Base-by-base conservation (phyloP, 2,329 filamentous ascomycete genomes). In the Sclerotinia sclerotiorum region DNA sequence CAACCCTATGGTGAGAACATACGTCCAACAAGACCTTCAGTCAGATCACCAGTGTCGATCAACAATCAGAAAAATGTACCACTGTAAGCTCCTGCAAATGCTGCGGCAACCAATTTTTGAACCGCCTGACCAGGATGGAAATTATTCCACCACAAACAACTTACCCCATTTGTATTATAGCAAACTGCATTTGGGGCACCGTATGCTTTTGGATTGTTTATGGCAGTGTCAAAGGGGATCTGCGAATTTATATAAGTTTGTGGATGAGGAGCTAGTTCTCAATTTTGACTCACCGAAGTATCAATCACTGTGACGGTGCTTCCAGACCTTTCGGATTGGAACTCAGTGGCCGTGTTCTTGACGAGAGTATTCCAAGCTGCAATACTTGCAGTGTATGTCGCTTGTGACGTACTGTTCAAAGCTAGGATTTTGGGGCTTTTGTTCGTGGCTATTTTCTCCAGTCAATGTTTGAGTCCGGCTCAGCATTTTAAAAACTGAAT, bases 121-220 rank as follows among this genome's bases (percentile, higher is more conserved):
- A 70, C 67, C 27, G 58, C 69, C 29, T 63, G 49, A 15, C 68
- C 69, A 8, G 69, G 69, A 44, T 71, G 68, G n/a, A 68, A 68
- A 39, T 57, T 66, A 48, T 71, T 69, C 21, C 51, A 69, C 69
- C 69, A 71, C 29, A 71, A 58, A 55, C 69, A 71, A 17, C 68
- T 69, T 10, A 67, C 49, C 1, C 69, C 69, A 32, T 71, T 65
- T 5, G 54, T 44, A 15, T 69, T 68, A 21, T 63, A 64, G 42
- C 69, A 71, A 24, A 62, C 57, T 5, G 64, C 44, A 58, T 69
- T 55, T 2, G 68, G 65, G 0, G 68, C 35, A 8, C 65, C 68
- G 49, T 69, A 71, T 3, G 68, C 55, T 15, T 61, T 58, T 39
- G 69, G 69, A 32, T 71, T 64, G 17, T 60, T 49, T 7, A 70